These are phyloP conservation scores for Rhynchospora tenuis DNA, from an alignment of 176 grass and related monocot species.

Conservation along the genomic window DNA sequence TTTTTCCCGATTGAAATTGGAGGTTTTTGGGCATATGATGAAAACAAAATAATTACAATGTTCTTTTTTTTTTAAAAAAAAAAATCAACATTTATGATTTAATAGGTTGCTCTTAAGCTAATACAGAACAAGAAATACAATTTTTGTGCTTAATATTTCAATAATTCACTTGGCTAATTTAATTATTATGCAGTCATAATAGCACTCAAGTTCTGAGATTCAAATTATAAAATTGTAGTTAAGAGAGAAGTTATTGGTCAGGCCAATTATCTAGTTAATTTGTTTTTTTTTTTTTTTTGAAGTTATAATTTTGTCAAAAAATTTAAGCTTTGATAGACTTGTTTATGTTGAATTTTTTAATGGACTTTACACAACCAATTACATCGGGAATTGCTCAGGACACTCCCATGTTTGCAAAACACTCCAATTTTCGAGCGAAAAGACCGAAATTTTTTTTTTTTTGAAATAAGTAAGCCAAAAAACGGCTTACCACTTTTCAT, in stretches of 20 bases:
- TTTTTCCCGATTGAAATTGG: conserved; percentile 86
- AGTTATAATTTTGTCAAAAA: too few relatives aligned
- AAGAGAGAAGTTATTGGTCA: too few relatives aligned
- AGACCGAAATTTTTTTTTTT: too few relatives aligned
- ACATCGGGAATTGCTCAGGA: too few relatives aligned
- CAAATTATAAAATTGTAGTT: neutral
- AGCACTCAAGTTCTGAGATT: neutral
- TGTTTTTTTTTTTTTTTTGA: too few relatives aligned
- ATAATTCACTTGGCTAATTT: neutral
- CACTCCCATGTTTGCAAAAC: too few relatives aligned
- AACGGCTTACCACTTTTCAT: too few relatives aligned
- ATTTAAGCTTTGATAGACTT: too few relatives aligned
- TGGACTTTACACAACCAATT: neutral
- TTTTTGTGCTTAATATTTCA: neutral
- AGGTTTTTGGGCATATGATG: conserved; percentile 87
- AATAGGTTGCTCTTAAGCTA: neutral
- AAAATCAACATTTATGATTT: neutral
- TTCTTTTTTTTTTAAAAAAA: neutral
- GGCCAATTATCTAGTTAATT: too few relatives aligned
- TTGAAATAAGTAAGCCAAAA: too few relatives aligned
- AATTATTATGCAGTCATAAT: neutral
- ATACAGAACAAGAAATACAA: neutral
- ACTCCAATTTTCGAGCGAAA: too few relatives aligned
- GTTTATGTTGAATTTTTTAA: too few relatives aligned
- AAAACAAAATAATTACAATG: neutral